phyloP scores from a whole-genome alignment of 1,284 basidiomycete species.

The Pterulicium gracile region DNA sequence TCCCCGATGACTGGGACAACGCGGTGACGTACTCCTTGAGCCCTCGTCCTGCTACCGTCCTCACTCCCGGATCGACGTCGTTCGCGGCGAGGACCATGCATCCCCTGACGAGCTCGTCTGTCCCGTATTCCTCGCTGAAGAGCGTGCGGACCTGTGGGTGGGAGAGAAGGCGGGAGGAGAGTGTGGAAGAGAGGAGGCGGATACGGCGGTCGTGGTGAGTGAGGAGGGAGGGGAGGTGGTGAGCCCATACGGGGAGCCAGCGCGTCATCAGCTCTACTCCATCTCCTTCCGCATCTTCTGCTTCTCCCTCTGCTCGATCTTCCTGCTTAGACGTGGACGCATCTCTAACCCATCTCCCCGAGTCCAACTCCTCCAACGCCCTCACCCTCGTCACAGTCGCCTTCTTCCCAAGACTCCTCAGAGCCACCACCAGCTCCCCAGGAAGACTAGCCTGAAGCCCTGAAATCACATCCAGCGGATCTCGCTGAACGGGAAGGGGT shows the following conservation, averaged over 20 bases:
- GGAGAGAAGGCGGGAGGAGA: not conserved
- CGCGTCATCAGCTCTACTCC: slow-evolving; percentile 69
- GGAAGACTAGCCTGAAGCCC: slow-evolving; percentile 73
- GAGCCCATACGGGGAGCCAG: slow-evolving; percentile 66
- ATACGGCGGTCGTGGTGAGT: slow-evolving; percentile 51
- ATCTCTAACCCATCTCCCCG: slow-evolving; percentile 54
- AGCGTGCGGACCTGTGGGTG: not conserved
- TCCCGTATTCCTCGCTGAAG: not conserved
- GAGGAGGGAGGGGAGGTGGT: slow-evolving; percentile 54
- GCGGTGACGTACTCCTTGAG: too few relatives aligned
- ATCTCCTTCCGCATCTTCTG: slow-evolving; percentile 37
- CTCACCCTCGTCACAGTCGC: slow-evolving; percentile 80
- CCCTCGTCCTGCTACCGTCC: not conserved
- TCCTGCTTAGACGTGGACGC: slow-evolving; percentile 21
- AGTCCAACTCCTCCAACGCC: slow-evolving; percentile 78
- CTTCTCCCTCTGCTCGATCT: slow-evolving; percentile 31
- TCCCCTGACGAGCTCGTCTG: not conserved
- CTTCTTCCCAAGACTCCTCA: slow-evolving; percentile 84
- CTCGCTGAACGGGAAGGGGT: slow-evolving; percentile 73
- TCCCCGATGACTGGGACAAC: too few relatives aligned
- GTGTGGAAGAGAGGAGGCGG: slow-evolving; percentile 28
- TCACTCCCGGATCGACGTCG: too few relatives aligned
- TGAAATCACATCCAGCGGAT: slow-evolving; percentile 81
- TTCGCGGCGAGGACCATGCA: not conserved
- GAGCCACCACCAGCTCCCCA: slow-evolving; percentile 76